These are phyloP conservation scores for Coniella vitis DNA, from an alignment of 2,329 filamentous ascomycete genomes.

Conservation along the genomic window DNA sequence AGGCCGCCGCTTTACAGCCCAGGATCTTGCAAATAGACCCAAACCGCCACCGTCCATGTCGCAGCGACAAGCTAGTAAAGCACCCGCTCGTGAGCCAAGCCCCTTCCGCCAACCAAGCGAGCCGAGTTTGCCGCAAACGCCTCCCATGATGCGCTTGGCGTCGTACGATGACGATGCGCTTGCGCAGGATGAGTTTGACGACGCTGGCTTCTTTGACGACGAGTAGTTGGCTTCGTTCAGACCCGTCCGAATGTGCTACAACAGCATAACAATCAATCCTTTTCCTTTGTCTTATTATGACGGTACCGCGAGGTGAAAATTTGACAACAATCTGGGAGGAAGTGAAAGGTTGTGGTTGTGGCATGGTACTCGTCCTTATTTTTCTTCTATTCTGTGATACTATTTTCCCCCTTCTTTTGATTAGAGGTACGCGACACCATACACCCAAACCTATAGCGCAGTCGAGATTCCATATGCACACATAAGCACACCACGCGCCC, in stretches of 20 bases:
- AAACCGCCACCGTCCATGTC: conserved; percentile 24
- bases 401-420: too few relatives aligned
- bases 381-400: neutral
- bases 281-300: conserved; percentile 8
- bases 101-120: conserved; percentile 35
- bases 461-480: conserved; percentile 1
- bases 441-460: neutral
- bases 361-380: neutral
- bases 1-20: conserved; percentile 49
- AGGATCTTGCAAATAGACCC: conserved; percentile 37
- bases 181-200: conserved; percentile 51
- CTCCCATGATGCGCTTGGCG: conserved; percentile 53
- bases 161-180: conserved; percentile 55
- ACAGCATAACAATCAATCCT: neutral
- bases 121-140: conserved; percentile 42
- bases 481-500: too few relatives aligned
- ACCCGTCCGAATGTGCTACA: too few relatives aligned
- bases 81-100: conserved; percentile 28
- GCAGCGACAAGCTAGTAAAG: conserved; percentile 33
- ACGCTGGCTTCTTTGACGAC: conserved; percentile 43
- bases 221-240: too few relatives aligned
- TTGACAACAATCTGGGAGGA: neutral
- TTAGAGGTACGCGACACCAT: too few relatives aligned
- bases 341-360: neutral
- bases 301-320: neutral